Conservation (phyloP, 208 protist species). For the Trypanosoma caninum region DNA sequence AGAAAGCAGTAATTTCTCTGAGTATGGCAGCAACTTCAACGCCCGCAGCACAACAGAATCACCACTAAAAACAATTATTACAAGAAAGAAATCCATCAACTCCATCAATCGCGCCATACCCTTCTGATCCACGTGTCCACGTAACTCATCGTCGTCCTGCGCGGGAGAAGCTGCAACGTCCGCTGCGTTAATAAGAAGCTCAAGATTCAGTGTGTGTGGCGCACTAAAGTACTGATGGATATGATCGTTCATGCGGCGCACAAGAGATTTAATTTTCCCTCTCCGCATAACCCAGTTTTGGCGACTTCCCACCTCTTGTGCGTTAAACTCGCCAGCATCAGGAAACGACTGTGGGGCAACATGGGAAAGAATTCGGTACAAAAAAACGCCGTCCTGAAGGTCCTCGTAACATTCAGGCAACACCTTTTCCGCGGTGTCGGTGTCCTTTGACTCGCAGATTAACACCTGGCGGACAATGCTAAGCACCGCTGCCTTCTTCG, state of each 20-base stretch:
- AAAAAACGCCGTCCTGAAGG: constrained; percentile 33
- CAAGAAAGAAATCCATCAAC: constrained; percentile 41
- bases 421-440: too few species aligned
- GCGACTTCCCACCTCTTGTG: not conserved
- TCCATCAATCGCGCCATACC: constrained; percentile 16
- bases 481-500: constrained; percentile 2
- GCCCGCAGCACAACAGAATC: constrained; percentile 25
- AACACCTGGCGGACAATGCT: constrained; percentile 4
- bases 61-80: constrained; percentile 60
- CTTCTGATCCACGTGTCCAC: not conserved
- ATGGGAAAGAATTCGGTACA: constrained; percentile 42
- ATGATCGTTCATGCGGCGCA: constrained; percentile 43
- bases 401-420: constrained; percentile 24
- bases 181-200: constrained; percentile 19
- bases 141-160: not conserved
- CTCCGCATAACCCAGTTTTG: constrained; percentile 24
- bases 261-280: constrained; percentile 37
- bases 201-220: constrained; percentile 25
- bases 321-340: constrained; percentile 20
- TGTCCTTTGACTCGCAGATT: too few species aligned
- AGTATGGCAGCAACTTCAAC: constrained; percentile 40
- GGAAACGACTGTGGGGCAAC: constrained; percentile 37
- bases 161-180: constrained; percentile 5
- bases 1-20: constrained; percentile 55
- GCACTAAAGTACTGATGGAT: constrained; percentile 31